Conservation (phyloP, 768 basidiomycete species). For the Boletus reticuloceps region DNA sequence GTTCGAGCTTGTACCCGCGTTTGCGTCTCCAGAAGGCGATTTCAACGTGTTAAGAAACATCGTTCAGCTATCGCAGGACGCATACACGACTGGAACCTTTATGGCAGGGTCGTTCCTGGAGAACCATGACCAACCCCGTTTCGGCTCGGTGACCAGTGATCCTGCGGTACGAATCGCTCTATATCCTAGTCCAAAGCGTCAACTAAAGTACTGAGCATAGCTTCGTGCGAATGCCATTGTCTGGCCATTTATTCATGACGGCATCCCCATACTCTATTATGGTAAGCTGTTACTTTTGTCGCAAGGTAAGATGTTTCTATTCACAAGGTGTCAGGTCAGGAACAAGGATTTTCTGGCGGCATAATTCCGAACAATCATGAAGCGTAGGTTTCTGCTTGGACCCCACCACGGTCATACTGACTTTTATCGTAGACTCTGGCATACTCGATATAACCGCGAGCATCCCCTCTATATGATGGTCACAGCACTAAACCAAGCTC, state of each 20-base stretch:
- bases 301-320: not conserved
- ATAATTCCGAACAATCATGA: constrained; percentile 49
- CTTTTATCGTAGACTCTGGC: constrained; percentile 51
- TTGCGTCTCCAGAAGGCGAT: constrained; percentile 33
- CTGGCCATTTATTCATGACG: constrained; percentile 50
- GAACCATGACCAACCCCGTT: constrained; percentile 55
- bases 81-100: constrained; percentile 41
- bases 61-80: constrained; percentile 31
- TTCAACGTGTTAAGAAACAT: constrained; percentile 30
- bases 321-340: constrained; percentile 36
- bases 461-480: constrained; percentile 49
- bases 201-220: constrained; percentile 20
- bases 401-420: not conserved
- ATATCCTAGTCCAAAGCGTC: no score
- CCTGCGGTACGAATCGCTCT: constrained; percentile 31
- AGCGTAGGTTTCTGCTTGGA: constrained; percentile 33
- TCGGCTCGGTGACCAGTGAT: constrained; percentile 42
- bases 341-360: constrained; percentile 48
- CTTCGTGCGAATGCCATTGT: constrained; percentile 47
- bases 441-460: constrained; percentile 49
- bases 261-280: constrained; percentile 51
- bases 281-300: constrained; percentile 23
- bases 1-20: constrained; percentile 42
- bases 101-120: constrained; percentile 49
- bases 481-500: constrained; percentile 48